A percentile compares a stretch with the other conserved stretches of the same genome.
Evolutionary conservation across 306 rosid genomes (phyloP).

Genomic region (Trichosanthes cucumerina): DNA sequence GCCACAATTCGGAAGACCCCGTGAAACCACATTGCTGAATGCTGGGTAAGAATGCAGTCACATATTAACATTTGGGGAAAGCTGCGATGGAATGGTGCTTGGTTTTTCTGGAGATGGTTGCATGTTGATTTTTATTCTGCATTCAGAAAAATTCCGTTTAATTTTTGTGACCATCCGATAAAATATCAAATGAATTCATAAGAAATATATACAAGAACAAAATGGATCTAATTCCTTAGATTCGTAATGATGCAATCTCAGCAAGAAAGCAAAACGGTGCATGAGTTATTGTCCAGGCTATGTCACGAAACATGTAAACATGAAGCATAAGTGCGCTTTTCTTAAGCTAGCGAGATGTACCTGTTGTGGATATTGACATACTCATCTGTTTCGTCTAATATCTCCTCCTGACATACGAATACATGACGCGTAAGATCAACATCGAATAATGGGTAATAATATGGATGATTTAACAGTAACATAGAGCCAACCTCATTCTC

Average conservation of each 20-base stretch:
- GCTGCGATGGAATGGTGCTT: slow-evolving; percentile 20
- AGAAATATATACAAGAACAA: background rate
- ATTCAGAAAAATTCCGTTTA: slow-evolving; percentile 9
- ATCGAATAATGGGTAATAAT: background rate
- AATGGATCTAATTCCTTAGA: background rate
- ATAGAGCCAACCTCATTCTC: background rate
- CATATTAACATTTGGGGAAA: slow-evolving; percentile 19
- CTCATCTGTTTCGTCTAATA: slow-evolving; percentile 97
- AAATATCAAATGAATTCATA: background rate
- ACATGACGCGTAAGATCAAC: slow-evolving; percentile 8
- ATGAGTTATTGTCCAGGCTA: background rate
- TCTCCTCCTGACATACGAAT: slow-evolving; percentile 75
- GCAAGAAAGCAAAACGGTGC: background rate
- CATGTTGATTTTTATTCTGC: slow-evolving; percentile 94
- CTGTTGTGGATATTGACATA: slow-evolving; percentile 92
- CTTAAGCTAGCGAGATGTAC: slow-evolving; percentile 29
- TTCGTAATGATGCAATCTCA: background rate
- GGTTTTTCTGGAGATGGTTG: slow-evolving; percentile 55
- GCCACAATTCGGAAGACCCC: background rate
- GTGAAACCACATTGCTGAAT: background rate
- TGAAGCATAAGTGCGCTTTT: background rate
- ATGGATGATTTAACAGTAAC: background rate
- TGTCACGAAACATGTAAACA: background rate
- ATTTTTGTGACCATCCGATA: background rate
- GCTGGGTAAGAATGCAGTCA: background rate